These are phyloP conservation scores for Silene vulgaris DNA, from an alignment of 179 eudicot species.

Conservation along the genomic window DNA sequence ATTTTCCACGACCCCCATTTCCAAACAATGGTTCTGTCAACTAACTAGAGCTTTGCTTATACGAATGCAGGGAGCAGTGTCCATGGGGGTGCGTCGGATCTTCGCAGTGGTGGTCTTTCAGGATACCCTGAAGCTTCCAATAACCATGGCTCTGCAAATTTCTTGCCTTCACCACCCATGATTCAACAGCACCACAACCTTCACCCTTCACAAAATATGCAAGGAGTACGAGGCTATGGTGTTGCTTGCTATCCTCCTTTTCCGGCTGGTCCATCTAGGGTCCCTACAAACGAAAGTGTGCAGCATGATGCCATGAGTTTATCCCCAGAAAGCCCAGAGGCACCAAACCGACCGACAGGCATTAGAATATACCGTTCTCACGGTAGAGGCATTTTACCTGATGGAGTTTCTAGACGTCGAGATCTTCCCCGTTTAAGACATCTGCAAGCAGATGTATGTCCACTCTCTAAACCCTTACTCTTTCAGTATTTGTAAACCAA, in stretches of 20 bases:
- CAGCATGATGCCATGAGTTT: conserved; percentile 33
- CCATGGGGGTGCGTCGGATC: conserved; percentile 46
- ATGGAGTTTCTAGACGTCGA: conserved; percentile 53
- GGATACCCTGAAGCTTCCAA: conserved; percentile 55
- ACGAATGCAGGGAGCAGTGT: conserved; percentile 40
- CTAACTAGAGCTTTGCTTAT: conserved; percentile 9
- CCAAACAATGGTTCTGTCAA: conserved; percentile 3
- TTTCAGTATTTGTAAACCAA: background rate
- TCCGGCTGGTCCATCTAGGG: conserved; percentile 49
- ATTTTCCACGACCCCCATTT: background rate
- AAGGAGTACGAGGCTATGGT: conserved; percentile 48
- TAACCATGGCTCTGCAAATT: conserved; percentile 43
- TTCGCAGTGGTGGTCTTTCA: conserved; percentile 38
- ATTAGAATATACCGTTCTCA: conserved; percentile 56
- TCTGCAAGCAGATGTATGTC: conserved; percentile 66
- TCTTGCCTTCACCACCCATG: conserved; percentile 47
- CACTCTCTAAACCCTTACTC: background rate
- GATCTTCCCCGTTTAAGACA: conserved; percentile 61
- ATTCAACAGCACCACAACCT: conserved; percentile 48
- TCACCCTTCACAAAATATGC: conserved; percentile 51
- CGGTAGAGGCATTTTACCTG: conserved; percentile 48
- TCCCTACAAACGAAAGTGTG: conserved; percentile 32
- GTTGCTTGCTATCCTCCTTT: conserved; percentile 48
- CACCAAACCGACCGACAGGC: conserved; percentile 53
- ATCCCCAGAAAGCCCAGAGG: conserved; percentile 44